Evolutionary conservation across 768 basidiomycete genomes (phyloP), one percentile per base, ranked within the genome.

Genomic region (Lentinula boryana): DNA sequence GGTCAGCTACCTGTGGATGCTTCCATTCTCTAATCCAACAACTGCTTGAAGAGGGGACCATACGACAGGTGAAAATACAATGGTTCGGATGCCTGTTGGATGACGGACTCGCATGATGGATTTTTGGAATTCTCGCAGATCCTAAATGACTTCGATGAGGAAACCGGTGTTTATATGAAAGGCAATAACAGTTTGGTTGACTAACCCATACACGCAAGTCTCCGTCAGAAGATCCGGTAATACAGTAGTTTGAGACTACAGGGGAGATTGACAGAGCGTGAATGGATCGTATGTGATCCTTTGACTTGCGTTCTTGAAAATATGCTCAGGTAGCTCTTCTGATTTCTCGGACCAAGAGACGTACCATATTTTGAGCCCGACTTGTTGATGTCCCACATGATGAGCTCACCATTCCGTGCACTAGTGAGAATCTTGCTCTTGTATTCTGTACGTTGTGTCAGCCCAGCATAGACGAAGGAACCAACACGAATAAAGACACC

Each of bases 371-470:
- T 92, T 2, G 76, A 68, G 3, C 88, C 86, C 21, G 79, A 71
- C 69, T 85, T 88, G 65, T 86, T 83, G 32, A 91, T 64, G 68
- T 92, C 89, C 91, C 91, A 93, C 78, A 91, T 82, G 33, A 91
- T 88, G 40, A 93, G 80, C 57, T 92, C 91, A 1, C 91, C 91
- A 63, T 91, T 92, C 15, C 87, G 76, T 1, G 88, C 88, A 67
- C 89, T 90, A 2, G 91, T 92, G 21, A 93, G 70, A 53, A 92
- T 83, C 73, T 92, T 93, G 70, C 86, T 84, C 69, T 76, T 84
- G 72, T 84, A 90, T 10, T 71, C 90, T 92, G 63, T 46, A 18
- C 10, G 9, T n/a, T 16, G 10, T 46, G 33, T 60, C 40, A 58
- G 1, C 63, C 32, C 33, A 56, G 53, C 12, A 15, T 40, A 41